phyloP scores from a whole-genome alignment of 1,284 basidiomycete species.

The Fereydounia khargensis region DNA sequence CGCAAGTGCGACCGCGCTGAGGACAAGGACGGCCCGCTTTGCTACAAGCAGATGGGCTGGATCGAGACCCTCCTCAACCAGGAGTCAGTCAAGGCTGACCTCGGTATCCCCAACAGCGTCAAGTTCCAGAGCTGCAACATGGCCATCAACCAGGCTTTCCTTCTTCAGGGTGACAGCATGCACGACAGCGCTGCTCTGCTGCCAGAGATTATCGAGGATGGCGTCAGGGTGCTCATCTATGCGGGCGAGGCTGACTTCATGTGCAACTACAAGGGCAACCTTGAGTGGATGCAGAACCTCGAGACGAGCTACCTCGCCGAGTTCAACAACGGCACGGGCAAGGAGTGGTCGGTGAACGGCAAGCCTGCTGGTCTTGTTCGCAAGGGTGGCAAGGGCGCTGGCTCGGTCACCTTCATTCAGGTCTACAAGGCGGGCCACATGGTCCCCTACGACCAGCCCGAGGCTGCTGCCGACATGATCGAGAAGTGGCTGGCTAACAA shows the following conservation, averaged over 20 bases:
- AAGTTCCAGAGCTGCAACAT: slow-evolving; percentile 64
- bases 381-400: slow-evolving; percentile 48
- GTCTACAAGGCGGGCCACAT: slow-evolving; percentile 50
- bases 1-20: slow-evolving; percentile 67
- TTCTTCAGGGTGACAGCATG: slow-evolving; percentile 73
- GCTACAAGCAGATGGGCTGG: slow-evolving; percentile 66
- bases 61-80: slow-evolving; percentile 53
- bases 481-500: slow-evolving; percentile 63
- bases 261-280: slow-evolving; percentile 54
- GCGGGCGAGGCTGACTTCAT: slow-evolving; percentile 80
- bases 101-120: slow-evolving; percentile 68
- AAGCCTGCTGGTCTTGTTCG: slow-evolving; percentile 42
- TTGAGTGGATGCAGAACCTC: slow-evolving; percentile 46
- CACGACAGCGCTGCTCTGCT: slow-evolving; percentile 73
- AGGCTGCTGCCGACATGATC: slow-evolving; percentile 67
- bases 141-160: slow-evolving; percentile 68
- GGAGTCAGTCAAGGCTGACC: slow-evolving; percentile 68
- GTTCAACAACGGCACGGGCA: slow-evolving; percentile 37
- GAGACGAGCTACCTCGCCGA: slow-evolving; percentile 41
- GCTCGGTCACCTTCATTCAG: slow-evolving; percentile 39
- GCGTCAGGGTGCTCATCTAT: slow-evolving; percentile 75
- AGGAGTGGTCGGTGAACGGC: slow-evolving; percentile 29
- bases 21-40: slow-evolving; percentile 64
- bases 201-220: slow-evolving; percentile 71
- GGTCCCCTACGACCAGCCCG: slow-evolving; percentile 74